Evolutionary conservation across 2,329 filamentous ascomycete species (phyloP), one percentile per base, ranked within the genome.

Genomic region (Pseudogymnoascus sp.): DNA sequence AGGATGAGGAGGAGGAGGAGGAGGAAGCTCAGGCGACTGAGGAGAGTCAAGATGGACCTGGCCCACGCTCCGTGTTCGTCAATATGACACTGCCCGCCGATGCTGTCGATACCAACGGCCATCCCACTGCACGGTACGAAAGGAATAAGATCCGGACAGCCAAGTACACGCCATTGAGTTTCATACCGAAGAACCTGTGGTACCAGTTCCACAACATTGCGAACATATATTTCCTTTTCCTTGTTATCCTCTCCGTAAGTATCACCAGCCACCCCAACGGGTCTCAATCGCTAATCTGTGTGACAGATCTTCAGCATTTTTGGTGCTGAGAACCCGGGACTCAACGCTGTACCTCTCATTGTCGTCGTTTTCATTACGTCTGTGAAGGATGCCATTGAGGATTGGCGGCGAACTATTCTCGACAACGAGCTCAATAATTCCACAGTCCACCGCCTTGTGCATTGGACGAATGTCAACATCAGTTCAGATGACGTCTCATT

Each of bases 121-220:
- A 85, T 64, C 89, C 92, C 2, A 74, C 80, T 62, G 80, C 84
- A 64, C 79, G 84, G 21, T 99, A 88, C 75, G 83, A 90, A 59
- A 83, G 93, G 68, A 99, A 99, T 81, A 99, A 99, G 81, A 96
- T 99, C 74, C 85, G 96, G 70, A 99, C 95, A 2, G 91, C 95
- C 65, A 99, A 97, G 77, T 99, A 99, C 76, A 99, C 95, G 6
- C 89, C 96, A 7, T 76, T 99, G 67, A 96, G 90, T 65, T 99
- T 99, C 76, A 76, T 99, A 29, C 95, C 95, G 13, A 97, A 97
- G 79, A 97, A 99, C 76, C 74, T 99, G 72, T 99, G 88, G 86
- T 91, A 96, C 68, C 96, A 99, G 76, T 97, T 99, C 74, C 93
- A 99, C 77, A 97, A 97, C 73, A 89, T 99, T 71, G 95, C 95